Conservation (phyloP, 1,139 yeast genomes). For the Geotrichum citri-aurantii region DNA sequence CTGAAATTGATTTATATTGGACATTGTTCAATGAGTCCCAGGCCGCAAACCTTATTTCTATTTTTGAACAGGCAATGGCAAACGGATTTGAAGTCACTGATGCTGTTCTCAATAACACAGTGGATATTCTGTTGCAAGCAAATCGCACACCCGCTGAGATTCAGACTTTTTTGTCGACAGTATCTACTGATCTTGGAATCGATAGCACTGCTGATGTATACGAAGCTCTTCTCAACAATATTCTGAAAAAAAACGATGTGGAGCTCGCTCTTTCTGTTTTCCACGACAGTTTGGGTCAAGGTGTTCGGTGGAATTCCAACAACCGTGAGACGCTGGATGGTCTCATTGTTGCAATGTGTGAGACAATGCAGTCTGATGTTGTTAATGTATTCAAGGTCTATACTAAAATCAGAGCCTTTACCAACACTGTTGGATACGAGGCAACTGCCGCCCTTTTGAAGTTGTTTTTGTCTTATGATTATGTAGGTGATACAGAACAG, state of each 20-base stretch:
- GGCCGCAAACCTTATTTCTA: not conserved
- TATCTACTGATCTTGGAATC: slow-evolving; percentile 10
- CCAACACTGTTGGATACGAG: slow-evolving; percentile 38
- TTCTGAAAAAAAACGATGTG: slow-evolving; percentile 22
- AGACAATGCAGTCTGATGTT: slow-evolving; percentile 27
- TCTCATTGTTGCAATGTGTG: slow-evolving; percentile 31
- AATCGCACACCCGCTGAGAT: slow-evolving; percentile 4
- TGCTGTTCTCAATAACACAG: slow-evolving; percentile 10
- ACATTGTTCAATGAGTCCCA: slow-evolving; percentile 2
- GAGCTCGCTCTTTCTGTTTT: slow-evolving; percentile 36
- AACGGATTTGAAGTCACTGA: slow-evolving; percentile 12
- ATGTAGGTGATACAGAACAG: slow-evolving; percentile 54
- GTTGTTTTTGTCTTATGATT: slow-evolving; percentile 45
- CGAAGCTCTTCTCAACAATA: slow-evolving; percentile 10
- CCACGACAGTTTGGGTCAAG: slow-evolving; percentile 36
- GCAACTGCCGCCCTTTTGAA: slow-evolving; percentile 47
- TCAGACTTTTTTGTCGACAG: slow-evolving; percentile 2
- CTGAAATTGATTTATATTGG: slow-evolving; percentile 12
- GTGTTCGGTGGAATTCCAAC: slow-evolving; percentile 44
- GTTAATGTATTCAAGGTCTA: slow-evolving; percentile 30
- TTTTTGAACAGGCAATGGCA: not conserved
- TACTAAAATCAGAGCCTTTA: slow-evolving; percentile 38
- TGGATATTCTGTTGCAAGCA: slow-evolving; percentile 13
- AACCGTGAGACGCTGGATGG: slow-evolving; percentile 33
- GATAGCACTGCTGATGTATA: slow-evolving; percentile 15